Evolutionary conservation across 2,329 filamentous ascomycete species (phyloP).

Genomic region (Penicillium sp.): DNA sequence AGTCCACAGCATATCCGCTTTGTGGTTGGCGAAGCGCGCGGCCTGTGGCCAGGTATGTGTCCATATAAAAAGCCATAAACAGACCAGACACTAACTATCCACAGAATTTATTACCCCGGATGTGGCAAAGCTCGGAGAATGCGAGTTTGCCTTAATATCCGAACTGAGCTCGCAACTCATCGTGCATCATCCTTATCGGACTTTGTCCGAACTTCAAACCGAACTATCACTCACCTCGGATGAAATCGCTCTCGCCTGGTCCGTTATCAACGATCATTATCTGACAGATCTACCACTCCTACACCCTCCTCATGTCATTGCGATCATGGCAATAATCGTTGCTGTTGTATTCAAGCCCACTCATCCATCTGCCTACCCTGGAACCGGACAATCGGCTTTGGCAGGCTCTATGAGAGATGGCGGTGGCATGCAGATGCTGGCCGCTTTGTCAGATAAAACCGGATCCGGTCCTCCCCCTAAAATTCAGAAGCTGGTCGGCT

Average conservation of each 20-base stretch:
- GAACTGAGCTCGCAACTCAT: conserved; percentile 89
- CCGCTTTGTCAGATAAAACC: conserved; percentile 32
- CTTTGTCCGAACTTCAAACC: conserved; percentile 66
- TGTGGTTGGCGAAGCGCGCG: conserved; percentile 79
- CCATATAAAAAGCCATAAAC: not conserved
- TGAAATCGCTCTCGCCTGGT: conserved; percentile 73
- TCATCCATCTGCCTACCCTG: conserved; percentile 36
- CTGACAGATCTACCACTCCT: conserved; percentile 87
- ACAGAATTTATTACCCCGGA: conserved; percentile 69
- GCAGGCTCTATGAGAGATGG: conserved; percentile 37
- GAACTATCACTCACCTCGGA: conserved; percentile 72
- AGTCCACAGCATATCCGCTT: conserved; percentile 93
- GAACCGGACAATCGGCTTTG: conserved; percentile 31
- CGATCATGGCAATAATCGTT: conserved; percentile 80
- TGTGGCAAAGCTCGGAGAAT: conserved; percentile 82
- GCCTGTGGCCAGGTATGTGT: conserved; percentile 69
- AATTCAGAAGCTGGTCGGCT: conserved; percentile 68
- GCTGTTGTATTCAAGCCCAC: conserved; percentile 76
- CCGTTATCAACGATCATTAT: conserved; percentile 87
- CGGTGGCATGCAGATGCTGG: conserved; percentile 30
- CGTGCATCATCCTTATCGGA: conserved; percentile 85
- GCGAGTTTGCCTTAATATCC: conserved; percentile 88
- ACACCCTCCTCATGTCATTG: conserved; percentile 80
- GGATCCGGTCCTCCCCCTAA: conserved; percentile 29
- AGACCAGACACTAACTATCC: conserved; percentile 15